Base-by-base conservation (phyloP, 2,329 filamentous ascomycete species). In the Mariannaea elegans region DNA sequence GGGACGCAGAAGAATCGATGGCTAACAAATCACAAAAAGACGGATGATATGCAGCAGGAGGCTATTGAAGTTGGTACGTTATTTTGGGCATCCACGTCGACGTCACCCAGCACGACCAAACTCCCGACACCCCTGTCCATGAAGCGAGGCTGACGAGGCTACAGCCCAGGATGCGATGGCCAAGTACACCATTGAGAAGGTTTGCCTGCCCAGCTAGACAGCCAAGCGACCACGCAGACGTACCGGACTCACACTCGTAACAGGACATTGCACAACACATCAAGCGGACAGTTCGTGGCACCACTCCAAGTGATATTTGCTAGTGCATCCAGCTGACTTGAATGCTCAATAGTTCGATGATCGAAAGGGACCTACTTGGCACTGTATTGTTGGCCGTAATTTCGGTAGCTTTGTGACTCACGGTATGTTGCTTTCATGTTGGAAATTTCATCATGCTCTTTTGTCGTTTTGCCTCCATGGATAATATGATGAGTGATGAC, bases 381-480 rank as follows among this genome's bases (percentile, higher is more conserved):
- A 99, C 81, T 99, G 95, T 81, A 97, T 99, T 69, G 95, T 99
- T 31, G 95, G 95, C 65, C 87, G 95, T 70, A 98, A 99, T 84
- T 99, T 99, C 81, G 95, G 95, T 71, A 98, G 94, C 81, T 99
- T 98, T 71, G 95, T 99, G 50, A 99, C 95, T 38, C 95, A 99
- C 75, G 94, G 94, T 97, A 86, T 62, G 86, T 70, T 3, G 12
- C 16, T 23, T 12, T 14, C 32, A 29, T 29, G 14, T 18, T 16
- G 16, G 18, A 34, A 3, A 41, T 51, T 18, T 38, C 24, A 2
- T 9, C 46, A 44, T 21, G 23, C 47, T 44, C 38, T n/a, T 23
- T 16, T 44, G 38, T 34, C 45, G 14, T 18, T 27, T 10, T 13
- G 44, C 36, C 44, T 34, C 24, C 32, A 18, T 36, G 32, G n/a